Evolutionary conservation across 2,329 filamentous ascomycete genomes (phyloP).

Genomic region (Fusarium staphyleae): DNA sequence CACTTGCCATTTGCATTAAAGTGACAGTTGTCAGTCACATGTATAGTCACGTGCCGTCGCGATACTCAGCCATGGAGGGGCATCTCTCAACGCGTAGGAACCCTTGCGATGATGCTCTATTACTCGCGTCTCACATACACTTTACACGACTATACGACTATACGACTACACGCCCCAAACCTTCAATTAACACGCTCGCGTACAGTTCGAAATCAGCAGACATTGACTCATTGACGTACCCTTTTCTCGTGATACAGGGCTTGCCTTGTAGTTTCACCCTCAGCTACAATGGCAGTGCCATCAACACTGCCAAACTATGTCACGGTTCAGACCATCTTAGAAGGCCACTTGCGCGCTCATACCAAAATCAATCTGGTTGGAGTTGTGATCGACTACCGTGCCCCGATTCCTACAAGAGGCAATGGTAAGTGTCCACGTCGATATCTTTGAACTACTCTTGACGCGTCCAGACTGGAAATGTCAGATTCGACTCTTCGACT

Average conservation of each 20-base stretch:
- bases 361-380: slow-evolving; percentile 69
- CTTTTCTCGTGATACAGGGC: slow-evolving; percentile 2
- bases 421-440: slow-evolving; percentile 53
- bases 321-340: slow-evolving; percentile 53
- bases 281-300: slow-evolving; percentile 11
- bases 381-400: slow-evolving; percentile 70
- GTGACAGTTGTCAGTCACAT: slow-evolving; percentile 32
- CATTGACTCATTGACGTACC: neutral
- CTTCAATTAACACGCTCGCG: slow-evolving; percentile 11
- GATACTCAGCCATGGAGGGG: slow-evolving; percentile 15
- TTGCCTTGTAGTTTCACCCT: slow-evolving; percentile 7
- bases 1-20: slow-evolving; percentile 1
- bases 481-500: slow-evolving; percentile 67
- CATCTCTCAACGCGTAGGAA: slow-evolving; percentile 23
- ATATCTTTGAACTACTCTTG: neutral
- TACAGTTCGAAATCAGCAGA: neutral
- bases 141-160: slow-evolving; percentile 12
- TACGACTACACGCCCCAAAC: slow-evolving; percentile 4
- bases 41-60: slow-evolving; percentile 38
- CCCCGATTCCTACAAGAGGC: slow-evolving; percentile 58
- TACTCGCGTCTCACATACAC: slow-evolving; percentile 25
- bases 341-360: slow-evolving; percentile 43
- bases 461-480: slow-evolving; percentile 63
- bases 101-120: neutral
- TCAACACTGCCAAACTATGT: slow-evolving; percentile 37